Conservation (phyloP, 441 rosid species). For the Arabidopsis lyrata region DNA sequence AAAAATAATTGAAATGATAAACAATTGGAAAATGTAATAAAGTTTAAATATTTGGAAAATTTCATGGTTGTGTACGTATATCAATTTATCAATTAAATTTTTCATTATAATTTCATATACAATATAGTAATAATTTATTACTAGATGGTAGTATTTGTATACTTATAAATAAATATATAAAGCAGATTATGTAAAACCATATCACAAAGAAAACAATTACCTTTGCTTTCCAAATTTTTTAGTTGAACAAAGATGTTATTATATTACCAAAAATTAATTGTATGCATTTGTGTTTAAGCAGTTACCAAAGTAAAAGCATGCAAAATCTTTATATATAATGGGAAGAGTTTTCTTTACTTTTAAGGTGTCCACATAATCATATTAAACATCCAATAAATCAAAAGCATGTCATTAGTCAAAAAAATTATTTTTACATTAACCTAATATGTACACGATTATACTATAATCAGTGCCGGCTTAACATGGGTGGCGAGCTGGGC, state of each 20-base stretch:
- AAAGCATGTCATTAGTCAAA: no score
- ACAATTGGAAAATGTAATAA: not conserved
- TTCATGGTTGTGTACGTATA: not conserved
- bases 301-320: not conserved
- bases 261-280: not conserved
- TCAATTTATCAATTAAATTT: no score
- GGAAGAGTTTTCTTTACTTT: no score
- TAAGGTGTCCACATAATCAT: no score
- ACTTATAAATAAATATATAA: not conserved
- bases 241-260: not conserved
- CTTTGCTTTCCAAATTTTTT: not conserved
- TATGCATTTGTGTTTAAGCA: not conserved
- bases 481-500: no score
- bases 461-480: no score
- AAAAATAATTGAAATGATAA: not conserved
- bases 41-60: not conserved
- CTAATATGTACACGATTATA: no score
- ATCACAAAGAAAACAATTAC: not conserved
- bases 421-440: no score
- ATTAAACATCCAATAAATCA: no score
- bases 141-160: no score
- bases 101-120: not conserved
- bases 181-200: not conserved
- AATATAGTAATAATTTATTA: no score
- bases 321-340: no score